A percentile compares a stretch with the other conserved stretches of the same genome.
phyloP scores from a whole-genome alignment of 2,329 filamentous ascomycete species.

The Paraconiothyrium sp. region DNA sequence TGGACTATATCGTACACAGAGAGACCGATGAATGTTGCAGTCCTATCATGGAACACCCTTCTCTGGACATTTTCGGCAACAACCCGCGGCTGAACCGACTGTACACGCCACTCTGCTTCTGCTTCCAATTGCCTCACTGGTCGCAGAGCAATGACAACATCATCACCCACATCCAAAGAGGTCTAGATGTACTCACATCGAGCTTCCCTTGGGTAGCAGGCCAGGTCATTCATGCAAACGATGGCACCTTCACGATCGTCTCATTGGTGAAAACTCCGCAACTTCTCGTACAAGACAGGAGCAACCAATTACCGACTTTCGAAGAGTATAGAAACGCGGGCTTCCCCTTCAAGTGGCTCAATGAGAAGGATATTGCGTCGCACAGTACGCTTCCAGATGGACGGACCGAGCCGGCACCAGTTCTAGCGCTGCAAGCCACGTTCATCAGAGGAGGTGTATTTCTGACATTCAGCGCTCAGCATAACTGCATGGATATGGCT shows the following conservation, averaged over 20 bases:
- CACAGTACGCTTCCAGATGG: conserved; percentile 37
- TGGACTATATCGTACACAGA: too few relatives aligned
- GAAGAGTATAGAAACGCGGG: conserved; percentile 46
- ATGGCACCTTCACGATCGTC: conserved; percentile 51
- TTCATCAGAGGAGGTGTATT: conserved; percentile 61
- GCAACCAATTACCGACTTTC: conserved; percentile 49
- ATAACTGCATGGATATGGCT: conserved; percentile 61
- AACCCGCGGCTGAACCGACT: conserved; percentile 51
- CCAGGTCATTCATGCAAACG: conserved; percentile 41
- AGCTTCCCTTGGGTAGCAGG: conserved; percentile 60
- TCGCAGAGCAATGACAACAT: neutral
- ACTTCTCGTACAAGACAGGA: conserved; percentile 57
- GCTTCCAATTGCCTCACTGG: conserved; percentile 45
- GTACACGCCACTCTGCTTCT: conserved; percentile 57
- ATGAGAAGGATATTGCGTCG: conserved; percentile 54
- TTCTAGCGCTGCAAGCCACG: conserved; percentile 59
- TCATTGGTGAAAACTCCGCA: conserved; percentile 39
- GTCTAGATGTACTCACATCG: conserved; percentile 41
- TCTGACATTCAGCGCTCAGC: conserved; percentile 59
- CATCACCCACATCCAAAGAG: conserved; percentile 20
- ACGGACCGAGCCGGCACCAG: conserved; percentile 37
- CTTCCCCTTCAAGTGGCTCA: conserved; percentile 60
- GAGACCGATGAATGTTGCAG: too few relatives aligned
- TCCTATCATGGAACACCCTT: too few relatives aligned
- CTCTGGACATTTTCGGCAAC: conserved; percentile 56